Evolutionary conservation across 1,284 basidiomycete species (phyloP).

Genomic region (Caloboletus firmus): DNA sequence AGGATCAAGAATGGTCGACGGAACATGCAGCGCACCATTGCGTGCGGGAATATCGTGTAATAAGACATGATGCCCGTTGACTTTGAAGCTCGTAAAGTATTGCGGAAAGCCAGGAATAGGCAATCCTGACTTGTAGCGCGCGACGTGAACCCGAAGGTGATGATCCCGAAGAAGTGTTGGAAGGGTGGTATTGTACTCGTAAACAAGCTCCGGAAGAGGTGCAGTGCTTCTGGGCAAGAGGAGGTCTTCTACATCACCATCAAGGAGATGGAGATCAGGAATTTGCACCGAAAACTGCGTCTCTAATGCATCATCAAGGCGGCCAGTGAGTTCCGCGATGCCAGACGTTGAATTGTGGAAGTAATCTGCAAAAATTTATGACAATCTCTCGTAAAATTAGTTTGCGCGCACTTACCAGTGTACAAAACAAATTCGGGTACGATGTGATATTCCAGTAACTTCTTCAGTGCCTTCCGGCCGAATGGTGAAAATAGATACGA

Average conservation of each 20-base stretch:
- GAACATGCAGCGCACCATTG: conserved; percentile 64
- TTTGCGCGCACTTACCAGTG: conserved; percentile 42
- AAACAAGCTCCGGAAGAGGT: conserved; percentile 36
- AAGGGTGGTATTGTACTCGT: conserved; percentile 47
- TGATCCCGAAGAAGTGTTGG: conserved; percentile 52
- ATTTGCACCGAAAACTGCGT: neutral
- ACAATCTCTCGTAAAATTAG: neutral
- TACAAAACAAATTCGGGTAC: conserved; percentile 58
- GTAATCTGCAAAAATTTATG: conserved; percentile 18
- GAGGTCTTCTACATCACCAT: neutral
- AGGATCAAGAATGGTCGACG: conserved; percentile 55
- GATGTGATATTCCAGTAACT: conserved; percentile 67
- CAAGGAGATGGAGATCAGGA: neutral
- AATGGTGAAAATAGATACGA: conserved; percentile 70
- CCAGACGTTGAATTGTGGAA: conserved; percentile 18
- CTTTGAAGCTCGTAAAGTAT: conserved; percentile 49
- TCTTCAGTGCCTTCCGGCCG: conserved; percentile 55
- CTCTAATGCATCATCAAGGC: neutral
- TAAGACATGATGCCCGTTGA: conserved; percentile 50
- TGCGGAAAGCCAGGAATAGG: conserved; percentile 35
- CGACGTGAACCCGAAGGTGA: conserved; percentile 49
- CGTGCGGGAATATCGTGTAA: conserved; percentile 55
- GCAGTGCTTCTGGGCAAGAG: neutral
- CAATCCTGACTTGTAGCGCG: conserved; percentile 45
- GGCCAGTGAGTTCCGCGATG: neutral